Evolutionary conservation across 257 asterid species (phyloP).

Genomic region (Eucommia ulmoides): DNA sequence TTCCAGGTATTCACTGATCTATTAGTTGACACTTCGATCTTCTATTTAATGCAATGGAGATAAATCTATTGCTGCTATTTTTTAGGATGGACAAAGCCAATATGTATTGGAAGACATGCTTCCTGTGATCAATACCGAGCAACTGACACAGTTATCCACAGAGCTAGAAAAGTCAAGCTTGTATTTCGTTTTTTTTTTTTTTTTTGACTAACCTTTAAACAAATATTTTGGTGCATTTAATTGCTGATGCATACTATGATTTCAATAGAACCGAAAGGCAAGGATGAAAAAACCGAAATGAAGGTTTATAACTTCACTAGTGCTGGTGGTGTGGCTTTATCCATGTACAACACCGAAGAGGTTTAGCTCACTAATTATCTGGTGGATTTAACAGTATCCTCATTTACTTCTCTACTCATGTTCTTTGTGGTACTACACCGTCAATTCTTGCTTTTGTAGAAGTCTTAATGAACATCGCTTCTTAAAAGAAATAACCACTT

Average conservation of each 20-base stretch:
- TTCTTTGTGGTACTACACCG: conserved; percentile 27
- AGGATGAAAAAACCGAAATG: conserved; percentile 49
- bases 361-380: conserved; percentile 27
- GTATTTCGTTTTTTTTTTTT: conserved; percentile 56
- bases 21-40: conserved; percentile 1
- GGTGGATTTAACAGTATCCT: neutral
- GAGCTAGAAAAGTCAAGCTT: conserved; percentile 89
- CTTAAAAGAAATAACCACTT: conserved; percentile 88
- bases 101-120: conserved; percentile 99
- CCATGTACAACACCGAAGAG: conserved; percentile 99
- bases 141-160: conserved; percentile 83
- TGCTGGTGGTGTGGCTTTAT: conserved; percentile 92
- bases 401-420: conserved; percentile 5
- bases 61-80: conserved; percentile 7
- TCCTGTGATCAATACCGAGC: conserved; percentile 97
- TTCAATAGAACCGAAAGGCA: conserved; percentile 92
- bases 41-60: conserved; percentile 4
- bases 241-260: neutral
- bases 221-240: neutral
- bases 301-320: conserved; percentile 93
- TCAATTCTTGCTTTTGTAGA: conserved; percentile 83
- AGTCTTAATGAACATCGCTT: conserved; percentile 86
- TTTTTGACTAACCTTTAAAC: neutral
- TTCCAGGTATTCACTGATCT: conserved; percentile 45
- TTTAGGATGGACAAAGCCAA: conserved; percentile 94